Base-by-base conservation (phyloP, 2,329 filamentous ascomycete genomes). In the Microdochium nivale region DNA sequence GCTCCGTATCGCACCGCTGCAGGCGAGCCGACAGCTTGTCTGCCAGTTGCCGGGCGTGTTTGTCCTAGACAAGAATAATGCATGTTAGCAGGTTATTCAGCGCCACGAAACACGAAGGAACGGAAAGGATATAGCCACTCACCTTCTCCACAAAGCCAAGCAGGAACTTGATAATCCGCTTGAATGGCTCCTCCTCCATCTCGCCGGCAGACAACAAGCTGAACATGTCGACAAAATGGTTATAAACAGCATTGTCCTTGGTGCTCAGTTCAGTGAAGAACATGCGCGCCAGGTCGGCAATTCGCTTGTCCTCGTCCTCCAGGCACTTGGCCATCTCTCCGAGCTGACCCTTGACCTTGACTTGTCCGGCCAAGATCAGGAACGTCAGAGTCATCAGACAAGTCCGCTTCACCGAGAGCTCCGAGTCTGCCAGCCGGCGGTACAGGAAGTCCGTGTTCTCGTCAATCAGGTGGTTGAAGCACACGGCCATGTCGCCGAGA, bases 181-280 rank as follows among this genome's bases (percentile, higher is more conserved):
- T 84, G 70, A 99, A 86, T 24, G 87, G 83, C 60, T 96, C 90
- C 66, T 96, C 92, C 10, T 90, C 84, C 58, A 99, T 81, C 50
- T 81, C 80, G 60, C 95, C 92, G 0, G 90, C 87, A 53, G 88
- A 94, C 47, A 99, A 76, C 57, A 97, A 73, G 64, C 88, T 92
- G 70, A 99, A 99, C 89, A 99, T 97, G 66, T 99, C 94, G 25
- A 99, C 90, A 70, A 99, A 99, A 72, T 99, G 92, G 67, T 99
- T 99, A 70, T 99, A 99, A 2, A 99, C 90, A 2, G 94, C 94
- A 64, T 99, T 99, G 67, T 99, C 94, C 74, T 99, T 99, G 59
- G 90, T 96, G 55, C 91, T 90, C 51, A 99, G 79, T 70, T 99
- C 94, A 0, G 90, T 92, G 70, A 99, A 99, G 81, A 99, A 99